Base-by-base conservation (phyloP, 306 rosid genomes). In the Sicyos baderoa region DNA sequence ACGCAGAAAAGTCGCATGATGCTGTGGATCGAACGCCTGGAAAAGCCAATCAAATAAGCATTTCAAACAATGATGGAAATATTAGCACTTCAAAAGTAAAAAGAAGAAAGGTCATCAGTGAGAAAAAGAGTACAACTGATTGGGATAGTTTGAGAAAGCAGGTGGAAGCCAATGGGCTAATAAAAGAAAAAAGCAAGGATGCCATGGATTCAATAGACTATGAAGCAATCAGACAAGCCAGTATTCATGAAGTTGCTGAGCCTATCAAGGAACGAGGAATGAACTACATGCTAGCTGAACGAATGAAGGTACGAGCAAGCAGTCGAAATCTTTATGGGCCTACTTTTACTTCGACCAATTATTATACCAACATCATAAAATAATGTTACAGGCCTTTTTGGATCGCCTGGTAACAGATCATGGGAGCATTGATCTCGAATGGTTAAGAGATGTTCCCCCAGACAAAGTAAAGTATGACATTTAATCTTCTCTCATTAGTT, bases 401-500 rank as follows among this genome's bases (percentile, higher is more conserved):
- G 75, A 89, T 77, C 86, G 97, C 66, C 71, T 93, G 61, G 91
- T 88, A 64, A 79, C 60, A 74, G 98, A 93, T 3, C 98, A 93
- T 75, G 97, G 87, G 77, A 85, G 90, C 85, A 82, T 86, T 14
- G 89, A 93, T 67, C 89, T 93, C 71, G 98, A 93, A 79, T 93
- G 98, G 98, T 77, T 93, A 78, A 85, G 98, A 84, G 80, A 89
- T 75, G 96, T 86, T 75, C 97, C 96, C 11, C 87, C 96, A 16
- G 97, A 89, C 75, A 73, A 89, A 84, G 78, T 79, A 69, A 93
- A 93, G 97, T 93, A 85, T 64, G 91, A 25, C 72, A 66, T 73
- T 32, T 16, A 53, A 12, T 48, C 53, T 45, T 56, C 54, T 37
- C 66, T 56, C 12, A 57, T 64, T 50, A 59, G 52, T 64, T 50